These are phyloP conservation scores for Clavariopsis aquatica DNA, from an alignment of 495 filamentous ascomycete genomes.

Conservation along the genomic window DNA sequence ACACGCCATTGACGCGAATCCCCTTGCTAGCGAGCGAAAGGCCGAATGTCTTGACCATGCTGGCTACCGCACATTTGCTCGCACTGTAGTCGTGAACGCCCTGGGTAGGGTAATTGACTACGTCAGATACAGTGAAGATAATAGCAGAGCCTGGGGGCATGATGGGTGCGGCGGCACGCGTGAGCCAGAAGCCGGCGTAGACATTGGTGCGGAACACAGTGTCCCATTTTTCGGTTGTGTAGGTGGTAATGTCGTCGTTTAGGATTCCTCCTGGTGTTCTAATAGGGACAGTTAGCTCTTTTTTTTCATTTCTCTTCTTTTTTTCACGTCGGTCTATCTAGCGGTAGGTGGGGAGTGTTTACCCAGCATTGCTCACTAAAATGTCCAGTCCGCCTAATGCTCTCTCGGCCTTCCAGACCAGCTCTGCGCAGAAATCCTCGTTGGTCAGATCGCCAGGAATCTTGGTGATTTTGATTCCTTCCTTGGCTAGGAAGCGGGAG, in stretches of 20 bases:
- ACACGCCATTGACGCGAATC: conserved; percentile 77
- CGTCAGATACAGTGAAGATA: conserved; percentile 78
- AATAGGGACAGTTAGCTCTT: conserved; percentile 64
- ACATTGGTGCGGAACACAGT: conserved; percentile 48
- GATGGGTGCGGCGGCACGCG: conserved; percentile 76
- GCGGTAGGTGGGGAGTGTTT: conserved; percentile 63
- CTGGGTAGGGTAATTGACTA: conserved; percentile 76
- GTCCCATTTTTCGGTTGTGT: conserved; percentile 68
- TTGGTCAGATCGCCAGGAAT: conserved; percentile 61
- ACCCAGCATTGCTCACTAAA: conserved; percentile 77
- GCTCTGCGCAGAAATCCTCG: conserved; percentile 65
- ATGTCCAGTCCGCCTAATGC: conserved; percentile 69
- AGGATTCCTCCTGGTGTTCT: background rate
- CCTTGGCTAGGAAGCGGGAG: conserved; percentile 62
- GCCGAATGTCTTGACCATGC: conserved; percentile 75
- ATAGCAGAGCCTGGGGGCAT: conserved; percentile 60
- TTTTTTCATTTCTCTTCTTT: too few species aligned
- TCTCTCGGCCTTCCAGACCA: conserved; percentile 63
- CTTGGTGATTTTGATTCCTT: conserved; percentile 62
- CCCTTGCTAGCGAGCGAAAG: conserved; percentile 71
- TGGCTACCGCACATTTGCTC: conserved; percentile 76
- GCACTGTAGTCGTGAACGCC: conserved; percentile 83
- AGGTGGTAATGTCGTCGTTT: background rate
- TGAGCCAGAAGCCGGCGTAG: conserved; percentile 50
- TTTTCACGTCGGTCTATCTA: too few species aligned